Base-by-base conservation (phyloP, 768 basidiomycete genomes). In the Psilocybe cyanescens region DNA sequence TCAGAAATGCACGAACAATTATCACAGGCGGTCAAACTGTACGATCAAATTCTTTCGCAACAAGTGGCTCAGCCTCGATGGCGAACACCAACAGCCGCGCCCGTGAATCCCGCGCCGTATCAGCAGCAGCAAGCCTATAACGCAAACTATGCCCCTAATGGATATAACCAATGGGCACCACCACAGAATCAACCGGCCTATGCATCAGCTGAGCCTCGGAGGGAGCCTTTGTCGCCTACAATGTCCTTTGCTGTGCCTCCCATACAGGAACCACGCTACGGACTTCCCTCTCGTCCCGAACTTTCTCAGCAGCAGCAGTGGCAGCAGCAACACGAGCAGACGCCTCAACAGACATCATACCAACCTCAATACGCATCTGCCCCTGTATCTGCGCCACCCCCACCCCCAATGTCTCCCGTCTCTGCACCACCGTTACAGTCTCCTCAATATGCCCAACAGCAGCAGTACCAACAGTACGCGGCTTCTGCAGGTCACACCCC, bases 1-100 rank as follows among this genome's bases (percentile, higher is more conserved):
- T 80, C 87, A 6, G 95, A 98, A 52, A 98, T 99, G 95, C 92
- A 98, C 68, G 90, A 91, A 50, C 97, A 98, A 74, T 75, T 99
- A 8, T 92, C 94, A 0, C 87, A 97, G 72, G 95, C 94, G 0
- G 94, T 98, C 48, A 90, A 91, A 70, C 77, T 97, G 3, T 99
- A 98, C 71, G 96, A 98, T 66, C 85, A 90, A 57, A 79, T 97
- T 19, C 78, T 97, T 46, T 95, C 95, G 28, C 85, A 92, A 65
- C 92, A 96, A 70, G 81, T 95, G 9, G 81, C 88, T 2, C 87
- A 85, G 45, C 90, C 90, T 1, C 79, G 85, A 44, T 91, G 90
- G 88, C 78, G 85, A 51, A 70, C 78, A 35, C 67, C 77, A 41
- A 76, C 68, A n/a, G 63, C 71, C 7, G 41, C 41, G 4, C n/a